Evolutionary conservation across 768 basidiomycete genomes (phyloP).

Genomic region (Boletus sp.): DNA sequence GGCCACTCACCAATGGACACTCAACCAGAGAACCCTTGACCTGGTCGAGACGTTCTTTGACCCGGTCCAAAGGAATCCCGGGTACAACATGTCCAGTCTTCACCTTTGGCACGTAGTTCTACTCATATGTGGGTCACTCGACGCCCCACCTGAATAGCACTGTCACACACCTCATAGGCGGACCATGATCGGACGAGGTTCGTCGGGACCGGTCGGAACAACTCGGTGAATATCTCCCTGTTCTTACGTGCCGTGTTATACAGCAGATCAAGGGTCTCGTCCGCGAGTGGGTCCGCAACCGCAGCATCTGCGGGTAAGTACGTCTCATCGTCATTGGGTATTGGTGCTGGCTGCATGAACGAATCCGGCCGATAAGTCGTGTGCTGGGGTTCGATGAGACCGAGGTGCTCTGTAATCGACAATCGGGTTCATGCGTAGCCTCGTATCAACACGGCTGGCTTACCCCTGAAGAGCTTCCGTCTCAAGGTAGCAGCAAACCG

Average conservation of each 20-base stretch:
- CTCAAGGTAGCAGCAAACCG: constrained; percentile 84
- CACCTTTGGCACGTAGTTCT: constrained; percentile 74
- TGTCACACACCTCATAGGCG: constrained; percentile 63
- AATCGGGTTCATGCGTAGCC: not conserved
- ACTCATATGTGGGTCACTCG: constrained; percentile 8
- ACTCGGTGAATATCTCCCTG: constrained; percentile 78
- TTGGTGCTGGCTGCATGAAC: constrained; percentile 81
- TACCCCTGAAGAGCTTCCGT: constrained; percentile 79
- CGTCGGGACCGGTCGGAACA: constrained; percentile 84
- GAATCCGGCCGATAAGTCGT: constrained; percentile 37
- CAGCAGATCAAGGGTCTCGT: constrained; percentile 59
- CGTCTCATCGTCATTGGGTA: constrained; percentile 65
- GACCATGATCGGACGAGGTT: constrained; percentile 79
- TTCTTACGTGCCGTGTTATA: constrained; percentile 72
- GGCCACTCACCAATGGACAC: constrained; percentile 57
- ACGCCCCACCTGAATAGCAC: not conserved
- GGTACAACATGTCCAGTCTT: constrained; percentile 80
- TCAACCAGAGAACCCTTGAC: constrained; percentile 75
- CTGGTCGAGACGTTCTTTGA: constrained; percentile 71
- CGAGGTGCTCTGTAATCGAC: constrained; percentile 67
- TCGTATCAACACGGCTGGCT: constrained; percentile 6
- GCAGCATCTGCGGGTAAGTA: constrained; percentile 51
- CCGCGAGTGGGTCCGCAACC: constrained; percentile 77
- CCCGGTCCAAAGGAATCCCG: constrained; percentile 57
- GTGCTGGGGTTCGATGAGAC: constrained; percentile 74